A percentile compares a stretch with the other conserved stretches of the same genome.
Evolutionary conservation across 768 basidiomycete genomes (phyloP).

Genomic region (Tulasnella calospora): DNA sequence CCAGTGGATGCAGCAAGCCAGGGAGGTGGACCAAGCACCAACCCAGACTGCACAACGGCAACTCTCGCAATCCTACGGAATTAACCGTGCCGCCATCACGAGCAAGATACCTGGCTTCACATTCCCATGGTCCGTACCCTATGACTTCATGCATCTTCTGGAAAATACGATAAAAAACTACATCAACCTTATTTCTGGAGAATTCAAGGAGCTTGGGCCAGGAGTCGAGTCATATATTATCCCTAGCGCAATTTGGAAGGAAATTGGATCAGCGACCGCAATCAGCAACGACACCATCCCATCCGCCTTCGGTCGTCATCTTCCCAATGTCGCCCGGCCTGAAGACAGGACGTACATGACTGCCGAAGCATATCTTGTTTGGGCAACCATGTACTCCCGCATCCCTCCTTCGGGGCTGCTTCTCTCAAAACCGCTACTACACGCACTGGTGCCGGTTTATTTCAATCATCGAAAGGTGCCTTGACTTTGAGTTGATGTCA

Average conservation of each 20-base stretch:
- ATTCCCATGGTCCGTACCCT: slow-evolving; percentile 43
- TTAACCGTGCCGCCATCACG: slow-evolving; percentile 39
- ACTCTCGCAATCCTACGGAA: slow-evolving; percentile 35
- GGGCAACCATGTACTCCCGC: not conserved
- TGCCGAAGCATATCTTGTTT: not conserved
- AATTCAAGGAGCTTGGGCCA: slow-evolving; percentile 42
- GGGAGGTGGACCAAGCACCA: not conserved
- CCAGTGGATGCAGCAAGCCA: not conserved
- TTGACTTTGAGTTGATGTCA: slow-evolving; percentile 26
- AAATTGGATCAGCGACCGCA: not conserved
- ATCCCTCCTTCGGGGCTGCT: not conserved
- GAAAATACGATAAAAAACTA: slow-evolving; percentile 46
- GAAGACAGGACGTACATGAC: not conserved
- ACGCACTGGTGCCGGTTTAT: slow-evolving; percentile 44
- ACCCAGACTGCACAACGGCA: slow-evolving; percentile 26
- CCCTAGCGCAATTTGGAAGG: not conserved
- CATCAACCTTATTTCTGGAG: slow-evolving; percentile 40
- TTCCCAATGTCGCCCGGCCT: slow-evolving; percentile 9
- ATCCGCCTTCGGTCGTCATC: not conserved
- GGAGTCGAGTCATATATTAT: slow-evolving; percentile 28
- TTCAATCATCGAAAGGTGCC: slow-evolving; percentile 37
- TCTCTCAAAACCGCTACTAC: not conserved
- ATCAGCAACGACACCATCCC: not conserved
- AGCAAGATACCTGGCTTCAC: slow-evolving; percentile 33
- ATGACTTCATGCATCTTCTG: slow-evolving; percentile 51